These are phyloP conservation scores for Microbotryomycetes sp. DNA, from an alignment of 1,284 basidiomycete genomes.

Conservation along the genomic window DNA sequence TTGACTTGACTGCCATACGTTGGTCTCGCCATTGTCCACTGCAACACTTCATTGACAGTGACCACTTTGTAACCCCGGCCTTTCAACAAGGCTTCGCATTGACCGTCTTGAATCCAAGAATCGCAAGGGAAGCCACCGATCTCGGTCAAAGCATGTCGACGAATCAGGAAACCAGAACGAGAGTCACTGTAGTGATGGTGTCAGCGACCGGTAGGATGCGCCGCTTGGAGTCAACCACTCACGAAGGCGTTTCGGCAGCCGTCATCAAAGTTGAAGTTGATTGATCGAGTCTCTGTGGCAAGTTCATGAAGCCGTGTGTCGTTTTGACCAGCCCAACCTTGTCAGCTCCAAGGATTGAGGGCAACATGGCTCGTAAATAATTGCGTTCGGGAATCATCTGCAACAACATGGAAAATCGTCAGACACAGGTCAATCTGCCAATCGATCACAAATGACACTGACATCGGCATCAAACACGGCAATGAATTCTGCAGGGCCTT, in stretches of 20 bases:
- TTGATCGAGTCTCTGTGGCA: conserved; percentile 31
- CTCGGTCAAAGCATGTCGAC: conserved; percentile 33
- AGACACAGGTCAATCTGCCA: too few relatives aligned
- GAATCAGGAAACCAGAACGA: conserved; percentile 36
- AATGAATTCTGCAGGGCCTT: conserved; percentile 35
- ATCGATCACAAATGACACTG: not conserved
- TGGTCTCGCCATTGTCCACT: conserved; percentile 34
- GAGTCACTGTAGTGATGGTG: conserved; percentile 13
- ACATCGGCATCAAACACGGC: conserved; percentile 38
- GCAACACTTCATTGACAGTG: conserved; percentile 33
- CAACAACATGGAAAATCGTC: not conserved
- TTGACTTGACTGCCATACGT: conserved; percentile 25
- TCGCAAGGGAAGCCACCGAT: conserved; percentile 38
- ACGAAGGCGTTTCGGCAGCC: conserved; percentile 29
- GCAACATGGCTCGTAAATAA: conserved; percentile 35
- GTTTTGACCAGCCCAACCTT: conserved; percentile 35
- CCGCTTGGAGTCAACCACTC: not conserved
- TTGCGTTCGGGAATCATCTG: conserved; percentile 37
- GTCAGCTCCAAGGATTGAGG: conserved; percentile 33
- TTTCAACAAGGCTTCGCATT: conserved; percentile 30
- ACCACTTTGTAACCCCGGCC: conserved; percentile 34
- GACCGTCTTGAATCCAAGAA: conserved; percentile 36
- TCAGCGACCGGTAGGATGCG: not conserved
- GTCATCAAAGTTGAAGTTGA: conserved; percentile 32
- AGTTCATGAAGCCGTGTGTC: conserved; percentile 36